phyloP scores from a whole-genome alignment of 345 rosid genomes.

The Eucalyptus grandis region DNA sequence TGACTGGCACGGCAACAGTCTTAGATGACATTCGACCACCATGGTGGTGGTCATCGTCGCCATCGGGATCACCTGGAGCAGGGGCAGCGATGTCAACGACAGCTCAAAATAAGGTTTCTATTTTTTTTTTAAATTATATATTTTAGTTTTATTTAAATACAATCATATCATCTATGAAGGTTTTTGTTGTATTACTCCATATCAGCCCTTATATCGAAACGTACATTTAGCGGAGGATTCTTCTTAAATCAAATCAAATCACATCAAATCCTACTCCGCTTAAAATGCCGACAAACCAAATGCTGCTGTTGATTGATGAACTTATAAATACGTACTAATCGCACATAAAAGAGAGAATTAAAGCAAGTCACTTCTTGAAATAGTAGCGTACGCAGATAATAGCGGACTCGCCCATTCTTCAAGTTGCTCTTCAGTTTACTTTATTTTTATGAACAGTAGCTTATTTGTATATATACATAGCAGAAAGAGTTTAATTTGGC shows the following conservation, averaged over 20 bases:
- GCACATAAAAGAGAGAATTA: background rate
- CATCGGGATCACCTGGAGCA: background rate
- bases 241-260: too few relatives aligned
- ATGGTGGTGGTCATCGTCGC: background rate
- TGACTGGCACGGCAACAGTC: background rate
- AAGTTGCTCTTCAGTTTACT: background rate
- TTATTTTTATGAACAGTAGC: background rate
- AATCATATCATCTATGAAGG: background rate
- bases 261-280: background rate
- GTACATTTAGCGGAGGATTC: too few relatives aligned
- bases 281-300: too few relatives aligned
- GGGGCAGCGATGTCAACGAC: background rate
- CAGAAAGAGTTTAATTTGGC: background rate
- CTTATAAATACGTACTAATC: too few relatives aligned
- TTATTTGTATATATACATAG: background rate
- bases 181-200: background rate
- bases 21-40: background rate
- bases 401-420: background rate
- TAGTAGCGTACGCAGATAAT: too few relatives aligned
- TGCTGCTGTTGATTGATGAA: too few relatives aligned
- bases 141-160: too few relatives aligned
- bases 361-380: too few relatives aligned
- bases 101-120: background rate
- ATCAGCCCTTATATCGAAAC: background rate
- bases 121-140: too few relatives aligned